Base-by-base conservation (phyloP, 164 flowering plant genomes). In the Platanus orientalis region DNA sequence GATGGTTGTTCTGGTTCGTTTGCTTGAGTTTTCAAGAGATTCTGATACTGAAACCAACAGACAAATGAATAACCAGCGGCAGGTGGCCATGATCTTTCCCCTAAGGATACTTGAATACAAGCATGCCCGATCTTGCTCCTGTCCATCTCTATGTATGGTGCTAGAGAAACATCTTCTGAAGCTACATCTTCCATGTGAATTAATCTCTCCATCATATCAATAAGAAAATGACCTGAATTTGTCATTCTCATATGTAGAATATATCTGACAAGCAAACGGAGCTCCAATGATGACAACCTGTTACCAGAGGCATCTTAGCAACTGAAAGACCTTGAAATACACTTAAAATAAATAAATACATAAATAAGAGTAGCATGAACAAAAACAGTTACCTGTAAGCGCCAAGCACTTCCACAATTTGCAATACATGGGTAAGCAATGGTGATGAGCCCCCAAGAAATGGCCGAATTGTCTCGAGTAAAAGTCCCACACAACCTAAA, bases 41-140 rank as follows among this genome's bases (percentile, higher is more conserved):
- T 88, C 26, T 62, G 83, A 64, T 70, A 87, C 76, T 90, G 98
- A 74, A 92, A 95, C 99, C 99, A 95, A 69, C 97, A 95, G 56
- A 86, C 90, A 80, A 95, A 95, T 13, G 99, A 95, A 81, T 95
- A 95, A 56, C 99, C 99, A 78, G 99, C 97, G 74, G 92, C 91
- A 70, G 99, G 99, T 69, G 99, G 99, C 99, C 99, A 95, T 57
- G 95, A 88, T 79, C 99, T 85, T 73, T 92, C 98, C 39, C 99
- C 99, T 30, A 95, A 73, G 54, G 98, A 88, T 55, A 92, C 99
- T 77, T 90, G 97, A 68, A 95, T 69, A 67, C 90, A 87, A 60
- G 97, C 97, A 81, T 92, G 94, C 30, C 99, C 98, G 62, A 76
- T 62, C 76, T 86, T 95, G 72, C 91, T 88, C 96, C 92, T 88